Evolutionary conservation across 2,329 filamentous ascomycete species (phyloP), one percentile per base, ranked within the genome.

Genomic region (Stachybotrys chlorohalonatus): DNA sequence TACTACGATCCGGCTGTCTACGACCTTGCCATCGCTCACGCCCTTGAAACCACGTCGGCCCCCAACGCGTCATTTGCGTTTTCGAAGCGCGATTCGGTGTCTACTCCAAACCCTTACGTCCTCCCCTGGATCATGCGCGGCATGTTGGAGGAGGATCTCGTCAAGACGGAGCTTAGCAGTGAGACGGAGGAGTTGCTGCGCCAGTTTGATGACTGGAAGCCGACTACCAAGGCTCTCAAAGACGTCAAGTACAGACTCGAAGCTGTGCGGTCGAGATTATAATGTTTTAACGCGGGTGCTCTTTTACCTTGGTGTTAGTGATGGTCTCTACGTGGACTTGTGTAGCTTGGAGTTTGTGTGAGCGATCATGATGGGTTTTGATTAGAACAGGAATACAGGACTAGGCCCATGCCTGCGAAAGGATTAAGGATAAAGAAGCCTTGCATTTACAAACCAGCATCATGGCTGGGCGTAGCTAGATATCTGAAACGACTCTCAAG

Each of bases 71-170:
- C 62, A 7, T 69, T 67, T 52, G 55, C 63, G 24, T 57, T 69
- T 39, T 51, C 59, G 2, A 56, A 61, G 2, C 62, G 63, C 1
- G 60, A 63, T 6, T 63, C 68, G 59, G 62, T 82, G 31, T 65
- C 72, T 1, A 78, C 80, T 55, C 74, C 85, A 15, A 97, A 96
- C 64, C 93, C 93, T 0, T 97, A 93, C 65, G 86, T 94, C 54
- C 75, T 99, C 13, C 94, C 94, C 0, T 99, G 95, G 86, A 93
- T 94, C 42, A 94, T 99, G 85, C 83, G 94, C 7, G 94, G 94
- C 0, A 74, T 99, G 55, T 73, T 99, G 2, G 94, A 97, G 67
- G 94, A 99, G 68, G 87, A 94, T 16, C 84, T 90, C 64, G 93
- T 97, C 30, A 91, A 88, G 68, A 89, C 83, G 24, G 88, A 95